phyloP scores from a whole-genome alignment of 1,139 yeast species.

The Protomyces inundatus region DNA sequence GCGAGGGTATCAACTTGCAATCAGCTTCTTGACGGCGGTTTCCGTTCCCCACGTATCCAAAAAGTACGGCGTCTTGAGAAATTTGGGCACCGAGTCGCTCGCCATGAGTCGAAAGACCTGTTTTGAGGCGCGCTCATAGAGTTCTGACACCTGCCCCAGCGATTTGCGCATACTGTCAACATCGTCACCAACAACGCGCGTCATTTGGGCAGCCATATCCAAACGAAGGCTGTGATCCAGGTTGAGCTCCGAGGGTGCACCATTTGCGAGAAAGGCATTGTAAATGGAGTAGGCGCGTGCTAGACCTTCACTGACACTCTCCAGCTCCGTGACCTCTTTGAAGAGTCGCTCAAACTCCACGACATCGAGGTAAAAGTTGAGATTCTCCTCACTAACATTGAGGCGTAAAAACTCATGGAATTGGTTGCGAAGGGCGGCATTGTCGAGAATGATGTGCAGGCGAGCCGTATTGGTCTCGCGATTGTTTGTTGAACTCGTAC shows the following conservation, averaged over 20 bases:
- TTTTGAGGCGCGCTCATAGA: slow-evolving; percentile 30
- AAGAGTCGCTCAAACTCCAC: slow-evolving; percentile 36
- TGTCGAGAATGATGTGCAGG: slow-evolving; percentile 52
- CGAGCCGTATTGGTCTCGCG: slow-evolving; percentile 31
- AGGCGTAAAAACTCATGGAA: slow-evolving; percentile 60
- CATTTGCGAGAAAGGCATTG: slow-evolving; percentile 60
- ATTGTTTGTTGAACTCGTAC: neutral
- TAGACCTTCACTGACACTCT: slow-evolving; percentile 29
- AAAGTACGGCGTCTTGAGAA: slow-evolving; percentile 26
- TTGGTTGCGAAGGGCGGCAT: slow-evolving; percentile 71
- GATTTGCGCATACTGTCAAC: slow-evolving; percentile 22
- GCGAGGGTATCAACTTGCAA: neutral
- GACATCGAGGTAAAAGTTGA: slow-evolving; percentile 63
- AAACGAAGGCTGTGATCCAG: slow-evolving; percentile 57
- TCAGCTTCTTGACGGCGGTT: neutral
- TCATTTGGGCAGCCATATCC: slow-evolving; percentile 47
- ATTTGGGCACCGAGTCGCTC: slow-evolving; percentile 33
- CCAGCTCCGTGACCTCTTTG: slow-evolving; percentile 33
- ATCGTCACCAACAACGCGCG: slow-evolving; percentile 24
- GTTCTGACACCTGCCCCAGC: slow-evolving; percentile 28
- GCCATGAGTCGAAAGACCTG: slow-evolving; percentile 34
- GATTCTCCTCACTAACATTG: slow-evolving; percentile 68
- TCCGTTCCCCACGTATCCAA: slow-evolving; percentile 17
- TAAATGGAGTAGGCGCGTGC: slow-evolving; percentile 43
- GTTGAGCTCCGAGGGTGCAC: slow-evolving; percentile 68